Base-by-base conservation (phyloP, 306 rosid genomes). In the Lagenaria siceraria region DNA sequence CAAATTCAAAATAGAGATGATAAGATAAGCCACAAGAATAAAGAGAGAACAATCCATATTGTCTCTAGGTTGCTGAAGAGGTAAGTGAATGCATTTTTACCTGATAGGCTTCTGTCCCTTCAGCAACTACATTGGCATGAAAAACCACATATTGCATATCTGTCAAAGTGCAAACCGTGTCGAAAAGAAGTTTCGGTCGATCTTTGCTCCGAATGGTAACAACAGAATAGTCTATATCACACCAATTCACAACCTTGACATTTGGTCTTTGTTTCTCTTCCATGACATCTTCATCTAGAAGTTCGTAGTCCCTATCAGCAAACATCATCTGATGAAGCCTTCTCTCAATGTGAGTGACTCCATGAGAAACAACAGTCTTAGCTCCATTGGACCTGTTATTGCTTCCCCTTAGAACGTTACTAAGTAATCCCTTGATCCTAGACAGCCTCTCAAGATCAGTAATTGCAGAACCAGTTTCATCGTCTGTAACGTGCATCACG, bases 281-380 rank as follows among this genome's bases (percentile, higher is more conserved):
- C 82, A 84, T 83, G 73, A 52, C 86, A 83, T 79, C 88, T 10
- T 82, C 87, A 11, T 80, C 79, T 1, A 77, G 80, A 19, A 89
- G 82, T 48, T 87, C 98, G 11, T 94, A 94, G 70, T 94, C 98
- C 83, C 97, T 87, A 76, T 90, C 98, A 25, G 90, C 96, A 88
- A 91, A 94, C 98, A 94, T 89, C 90, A 94, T 90, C 84, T 94
- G 98, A 84, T 94, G 98, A 82, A 94, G 97, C 88, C 98, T 86
- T 79, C 98, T 86, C 17, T 89, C 97, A 3, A 97, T 92, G 78
- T 94, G 98, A 0, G 96, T 94, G 48, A 60, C 83, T 56, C 74
- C 89, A 58, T 87, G 91, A 65, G 97, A 82, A 49, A 91, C 96
- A 48, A 84, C 90, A 46, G 97, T 94, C 84, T 88, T 92, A 6